Conservation (phyloP, 2,329 filamentous ascomycete species). For the Aspergillus sp. region DNA sequence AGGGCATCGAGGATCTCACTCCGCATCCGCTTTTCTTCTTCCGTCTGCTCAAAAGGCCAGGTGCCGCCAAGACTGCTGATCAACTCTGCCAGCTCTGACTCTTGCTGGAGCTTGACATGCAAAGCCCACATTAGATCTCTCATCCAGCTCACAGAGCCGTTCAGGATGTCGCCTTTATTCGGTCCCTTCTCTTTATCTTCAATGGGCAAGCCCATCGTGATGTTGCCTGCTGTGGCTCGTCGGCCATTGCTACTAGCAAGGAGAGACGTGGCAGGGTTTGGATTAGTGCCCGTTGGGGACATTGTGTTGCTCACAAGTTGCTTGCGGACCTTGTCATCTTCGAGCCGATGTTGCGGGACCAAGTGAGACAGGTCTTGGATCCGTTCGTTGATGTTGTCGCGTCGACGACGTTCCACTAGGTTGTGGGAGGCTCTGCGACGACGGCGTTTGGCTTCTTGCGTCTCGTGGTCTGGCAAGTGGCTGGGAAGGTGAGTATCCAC, state of each 20-base stretch:
- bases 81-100: constrained; percentile 73
- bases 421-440: constrained; percentile 91
- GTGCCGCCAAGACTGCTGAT: constrained; percentile 64
- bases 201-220: constrained; percentile 82
- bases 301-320: constrained; percentile 86
- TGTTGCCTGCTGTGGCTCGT: constrained; percentile 71
- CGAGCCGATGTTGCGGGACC: constrained; percentile 82
- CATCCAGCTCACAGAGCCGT: constrained; percentile 94
- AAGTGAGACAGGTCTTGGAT: constrained; percentile 94
- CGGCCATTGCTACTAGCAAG: constrained; percentile 77
- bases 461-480: constrained; percentile 50
- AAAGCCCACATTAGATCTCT: constrained; percentile 97
- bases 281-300: constrained; percentile 62
- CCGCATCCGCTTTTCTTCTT: constrained; percentile 93
- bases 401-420: constrained; percentile 82
- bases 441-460: constrained; percentile 89
- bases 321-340: constrained; percentile 95
- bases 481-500: constrained; percentile 49
- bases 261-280: constrained; percentile 64
- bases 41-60: constrained; percentile 73
- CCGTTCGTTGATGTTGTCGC: constrained; percentile 97
- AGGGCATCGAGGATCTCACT: constrained; percentile 83
- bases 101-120: constrained; percentile 78
- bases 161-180: constrained; percentile 97
- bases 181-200: constrained; percentile 98